Evolutionary conservation across 2,329 filamentous ascomycete species (phyloP), one percentile per base, ranked within the genome.

Genomic region (Aureobasidium sp.): DNA sequence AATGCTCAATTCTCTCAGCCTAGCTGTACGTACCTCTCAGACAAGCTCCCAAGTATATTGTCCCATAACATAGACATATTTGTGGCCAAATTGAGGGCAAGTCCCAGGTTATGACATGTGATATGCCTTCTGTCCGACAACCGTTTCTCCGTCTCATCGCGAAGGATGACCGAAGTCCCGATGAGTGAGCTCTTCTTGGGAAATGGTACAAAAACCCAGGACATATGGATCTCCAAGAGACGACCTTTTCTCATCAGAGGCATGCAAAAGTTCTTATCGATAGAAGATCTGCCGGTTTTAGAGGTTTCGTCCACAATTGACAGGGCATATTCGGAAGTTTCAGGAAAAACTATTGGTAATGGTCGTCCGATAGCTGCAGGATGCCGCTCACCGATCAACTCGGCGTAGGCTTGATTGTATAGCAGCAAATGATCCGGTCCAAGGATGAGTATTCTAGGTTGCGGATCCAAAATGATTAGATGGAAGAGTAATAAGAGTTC

Each of bases 351-450:
- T 37, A 52, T 54, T 10, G 11, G 6, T 1, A 62, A 29, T 3
- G 36, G 34, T n/a, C 34, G 44, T 15, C 61, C 61, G 7, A 62
- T 37, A 11, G 42, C 61, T 42, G 52, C 42, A 9, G 63, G 63
- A 54, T 65, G 62, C 16, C 32, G 25, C 34, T 62, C 47, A 30
- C 63, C 63, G 4, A 61, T 37, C 6, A 65, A 27, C 10, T 36
- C 49, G 13, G 58, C 63, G 30, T 65, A 65, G 7, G 59, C 54
- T 37, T 54, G 44, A 59, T 65, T 65, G 49, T 65, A 65, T 7
- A 65, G 53, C 3, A 65, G 27, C 10, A 39, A 29, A 21, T 62
- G 39, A 29, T 65, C 54, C 9, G 10, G n/a, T n/a, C 62, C 63
- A n/a, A 65, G 30, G 13, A 63, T 30, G 3, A 65, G 53, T 25